phyloP scores from a whole-genome alignment of 371 early-diverging fungal genomes.

The Mortierella sp. region DNA sequence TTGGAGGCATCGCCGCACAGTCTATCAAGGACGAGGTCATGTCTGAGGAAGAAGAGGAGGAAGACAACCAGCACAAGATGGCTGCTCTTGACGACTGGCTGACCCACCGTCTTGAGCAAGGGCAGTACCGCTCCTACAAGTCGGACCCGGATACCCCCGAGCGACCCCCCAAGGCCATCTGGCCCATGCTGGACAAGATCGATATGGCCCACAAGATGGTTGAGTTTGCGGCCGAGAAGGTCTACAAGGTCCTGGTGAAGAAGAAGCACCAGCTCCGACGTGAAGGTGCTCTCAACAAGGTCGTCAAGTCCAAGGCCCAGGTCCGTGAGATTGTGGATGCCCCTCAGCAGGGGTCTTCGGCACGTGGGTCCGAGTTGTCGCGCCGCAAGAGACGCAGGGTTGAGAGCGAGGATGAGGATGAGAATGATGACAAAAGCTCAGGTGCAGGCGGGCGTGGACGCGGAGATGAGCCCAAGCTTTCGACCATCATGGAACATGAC shows the following conservation, averaged over 20 bases:
- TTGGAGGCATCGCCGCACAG: not conserved
- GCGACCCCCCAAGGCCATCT: constrained; percentile 9
- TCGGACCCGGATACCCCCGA: constrained; percentile 14
- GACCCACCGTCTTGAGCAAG: constrained; percentile 6
- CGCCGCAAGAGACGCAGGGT: constrained; percentile 8
- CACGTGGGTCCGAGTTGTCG: not conserved
- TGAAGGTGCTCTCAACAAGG: not conserved
- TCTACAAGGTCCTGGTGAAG: constrained; percentile 11
- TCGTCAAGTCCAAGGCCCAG: constrained; percentile 3
- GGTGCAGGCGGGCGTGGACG: not conserved
- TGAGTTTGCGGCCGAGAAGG: constrained; percentile 15
- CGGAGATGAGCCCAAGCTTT: constrained; percentile 1
- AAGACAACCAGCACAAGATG: constrained; percentile 15
- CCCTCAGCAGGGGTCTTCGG: not conserved
- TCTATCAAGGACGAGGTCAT: constrained; percentile 2
- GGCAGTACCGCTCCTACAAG: not conserved
- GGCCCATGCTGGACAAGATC: constrained; percentile 11
- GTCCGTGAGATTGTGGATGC: constrained; percentile 9
- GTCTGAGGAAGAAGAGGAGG: constrained; percentile 19
- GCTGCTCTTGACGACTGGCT: constrained; percentile 18
- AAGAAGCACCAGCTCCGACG: constrained; percentile 1
- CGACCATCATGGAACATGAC: constrained; percentile 14
- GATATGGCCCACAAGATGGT: constrained; percentile 12
- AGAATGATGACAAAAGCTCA: not conserved
- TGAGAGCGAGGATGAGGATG: not conserved